These are phyloP conservation scores for Cytauxzoon felis DNA, from an alignment of 169 alveolate genomes.

Conservation along the genomic window DNA sequence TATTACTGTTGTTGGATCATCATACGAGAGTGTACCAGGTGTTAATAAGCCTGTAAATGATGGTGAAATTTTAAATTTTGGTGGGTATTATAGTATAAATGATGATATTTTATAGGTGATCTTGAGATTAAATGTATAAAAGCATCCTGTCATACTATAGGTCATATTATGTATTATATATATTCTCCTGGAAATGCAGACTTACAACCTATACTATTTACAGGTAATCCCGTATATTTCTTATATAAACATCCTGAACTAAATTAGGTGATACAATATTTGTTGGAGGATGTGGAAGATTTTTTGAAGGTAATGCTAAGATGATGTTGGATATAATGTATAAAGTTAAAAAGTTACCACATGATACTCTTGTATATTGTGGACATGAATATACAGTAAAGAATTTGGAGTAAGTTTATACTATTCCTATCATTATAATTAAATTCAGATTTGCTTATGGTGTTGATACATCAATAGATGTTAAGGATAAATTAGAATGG, in stretches of 20 bases:
- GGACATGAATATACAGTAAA: slow-evolving; percentile 92
- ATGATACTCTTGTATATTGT: slow-evolving; percentile 85
- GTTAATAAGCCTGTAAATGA: slow-evolving; percentile 74
- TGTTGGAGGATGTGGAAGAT: slow-evolving; percentile 92
- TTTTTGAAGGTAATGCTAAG: slow-evolving; percentile 89
- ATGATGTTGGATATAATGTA: slow-evolving; percentile 76
- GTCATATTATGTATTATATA: slow-evolving; percentile 88
- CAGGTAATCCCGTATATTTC: slow-evolving; percentile 25
- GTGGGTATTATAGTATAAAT: background rate
- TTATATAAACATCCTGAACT: slow-evolving; percentile 49
- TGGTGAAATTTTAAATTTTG: slow-evolving; percentile 61
- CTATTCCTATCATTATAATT: background rate
- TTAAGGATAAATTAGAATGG: slow-evolving; percentile 30
- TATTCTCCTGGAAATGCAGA: slow-evolving; percentile 31
- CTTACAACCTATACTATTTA: slow-evolving; percentile 65
- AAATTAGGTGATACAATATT: slow-evolving; percentile 88
- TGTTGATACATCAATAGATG: slow-evolving; percentile 30
- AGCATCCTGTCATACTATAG: slow-evolving; percentile 94
- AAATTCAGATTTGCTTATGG: slow-evolving; percentile 31
- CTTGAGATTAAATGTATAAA: slow-evolving; percentile 75
- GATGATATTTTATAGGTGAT: slow-evolving; percentile 49
- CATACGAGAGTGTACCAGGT: slow-evolving; percentile 84
- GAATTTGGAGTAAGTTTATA: slow-evolving; percentile 66
- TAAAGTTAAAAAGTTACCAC: slow-evolving; percentile 67
- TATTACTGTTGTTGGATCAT: slow-evolving; percentile 81